These are phyloP conservation scores for Pelargonium myrrhifolium DNA, from an alignment of 441 rosid species.

Conservation along the genomic window DNA sequence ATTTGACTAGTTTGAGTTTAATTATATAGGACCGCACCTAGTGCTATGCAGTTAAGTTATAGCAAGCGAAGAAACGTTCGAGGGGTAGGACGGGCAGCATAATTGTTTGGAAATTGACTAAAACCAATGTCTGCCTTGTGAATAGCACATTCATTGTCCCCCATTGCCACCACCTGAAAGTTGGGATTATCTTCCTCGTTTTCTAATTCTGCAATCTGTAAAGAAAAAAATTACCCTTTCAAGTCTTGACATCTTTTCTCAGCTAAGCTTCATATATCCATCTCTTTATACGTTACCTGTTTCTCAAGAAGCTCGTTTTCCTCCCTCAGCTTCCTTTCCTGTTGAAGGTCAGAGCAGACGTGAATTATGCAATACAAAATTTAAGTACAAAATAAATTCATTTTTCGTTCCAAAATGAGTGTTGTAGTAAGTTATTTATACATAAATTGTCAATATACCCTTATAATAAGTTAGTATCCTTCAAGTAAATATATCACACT, in stretches of 20 bases:
- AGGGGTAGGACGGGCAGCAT: background rate
- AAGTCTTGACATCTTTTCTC: background rate
- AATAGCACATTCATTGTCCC: background rate
- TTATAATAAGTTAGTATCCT: too few species aligned
- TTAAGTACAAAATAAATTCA: background rate
- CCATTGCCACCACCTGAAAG: background rate
- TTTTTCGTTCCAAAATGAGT: background rate
- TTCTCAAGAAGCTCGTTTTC: slow-evolving; percentile 28
- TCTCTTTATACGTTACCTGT: slow-evolving; percentile 21
- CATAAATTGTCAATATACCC: too few species aligned
- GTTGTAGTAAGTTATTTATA: too few species aligned
- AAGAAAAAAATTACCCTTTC: slow-evolving; percentile 2
- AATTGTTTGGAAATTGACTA: background rate
- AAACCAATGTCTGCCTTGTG: background rate
- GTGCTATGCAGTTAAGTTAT: background rate
- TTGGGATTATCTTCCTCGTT: background rate
- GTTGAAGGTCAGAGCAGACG: slow-evolving; percentile 6
- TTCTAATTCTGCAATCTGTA: slow-evolving; percentile 23
- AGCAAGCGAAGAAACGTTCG: background rate
- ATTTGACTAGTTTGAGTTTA: background rate
- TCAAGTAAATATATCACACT: too few species aligned
- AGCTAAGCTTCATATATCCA: background rate
- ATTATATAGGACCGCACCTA: background rate
- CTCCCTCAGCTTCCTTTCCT: slow-evolving; percentile 33
- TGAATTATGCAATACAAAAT: background rate